phyloP scores from a whole-genome alignment of 805 yeast species.

The Lachancea sp. region DNA sequence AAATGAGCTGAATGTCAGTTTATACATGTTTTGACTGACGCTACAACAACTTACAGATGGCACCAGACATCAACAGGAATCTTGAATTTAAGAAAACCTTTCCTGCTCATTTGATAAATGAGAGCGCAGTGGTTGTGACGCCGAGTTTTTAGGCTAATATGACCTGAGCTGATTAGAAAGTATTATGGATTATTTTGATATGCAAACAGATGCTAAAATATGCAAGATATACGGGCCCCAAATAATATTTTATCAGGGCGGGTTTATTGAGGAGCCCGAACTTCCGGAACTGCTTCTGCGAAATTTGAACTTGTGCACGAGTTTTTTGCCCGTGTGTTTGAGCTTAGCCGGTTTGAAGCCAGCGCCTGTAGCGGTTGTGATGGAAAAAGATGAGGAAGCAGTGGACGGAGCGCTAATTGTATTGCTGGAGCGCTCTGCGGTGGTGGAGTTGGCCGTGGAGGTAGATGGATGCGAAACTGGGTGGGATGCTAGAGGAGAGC shows the following conservation, averaged over 20 bases:
- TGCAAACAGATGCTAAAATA: background rate
- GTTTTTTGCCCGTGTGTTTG: conserved; percentile 11
- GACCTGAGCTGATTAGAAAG: background rate
- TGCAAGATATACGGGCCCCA: background rate
- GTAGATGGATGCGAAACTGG: background rate
- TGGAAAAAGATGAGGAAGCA: conserved; percentile 7
- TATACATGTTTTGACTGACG: no score
- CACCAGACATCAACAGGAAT: no score
- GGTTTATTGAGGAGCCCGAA: conserved; percentile 7
- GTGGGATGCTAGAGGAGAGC: background rate
- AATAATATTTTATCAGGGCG: background rate
- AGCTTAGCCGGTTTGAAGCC: conserved; percentile 8
- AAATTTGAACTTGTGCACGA: conserved; percentile 11
- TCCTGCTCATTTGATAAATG: no score
- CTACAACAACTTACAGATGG: no score
- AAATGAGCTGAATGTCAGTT: no score
- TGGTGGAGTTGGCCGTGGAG: background rate
- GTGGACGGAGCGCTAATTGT: conserved; percentile 4
- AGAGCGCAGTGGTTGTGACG: no score
- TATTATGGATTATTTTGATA: background rate
- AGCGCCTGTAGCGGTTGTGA: conserved; percentile 6
- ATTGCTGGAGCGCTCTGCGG: background rate
- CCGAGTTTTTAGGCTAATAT: background rate
- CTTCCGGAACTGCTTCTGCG: conserved; percentile 12
- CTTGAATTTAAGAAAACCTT: no score